These are phyloP conservation scores for Chrysoporthe cubensis DNA, from an alignment of 2,329 filamentous ascomycete genomes.

Conservation along the genomic window DNA sequence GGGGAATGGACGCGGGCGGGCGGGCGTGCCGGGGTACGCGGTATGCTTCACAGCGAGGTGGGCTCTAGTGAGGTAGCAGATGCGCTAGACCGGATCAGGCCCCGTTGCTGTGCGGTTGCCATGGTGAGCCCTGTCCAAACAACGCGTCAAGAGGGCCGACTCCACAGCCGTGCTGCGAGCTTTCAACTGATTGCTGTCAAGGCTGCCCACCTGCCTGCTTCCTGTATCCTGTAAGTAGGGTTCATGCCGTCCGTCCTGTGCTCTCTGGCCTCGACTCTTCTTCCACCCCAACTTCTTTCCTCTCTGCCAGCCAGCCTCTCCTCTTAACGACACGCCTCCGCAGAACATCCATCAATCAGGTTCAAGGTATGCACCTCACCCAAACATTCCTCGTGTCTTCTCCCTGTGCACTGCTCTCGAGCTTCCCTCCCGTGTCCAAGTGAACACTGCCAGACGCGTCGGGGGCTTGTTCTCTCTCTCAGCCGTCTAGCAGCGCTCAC, in stretches of 20 bases:
- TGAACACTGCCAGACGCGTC: not conserved
- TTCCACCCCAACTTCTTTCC: conserved; percentile 3
- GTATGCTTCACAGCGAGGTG: not conserved
- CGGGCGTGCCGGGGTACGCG: conserved; percentile 12
- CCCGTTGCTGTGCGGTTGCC: conserved; percentile 22
- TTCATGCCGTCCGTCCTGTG: not conserved
- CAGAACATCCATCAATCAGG: not conserved
- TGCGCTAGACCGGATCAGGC: not conserved
- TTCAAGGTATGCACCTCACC: not conserved
- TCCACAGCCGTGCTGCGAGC: conserved; percentile 5
- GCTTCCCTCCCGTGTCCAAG: not conserved
- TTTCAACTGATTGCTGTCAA: conserved; percentile 7
- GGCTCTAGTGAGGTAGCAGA: not conserved
- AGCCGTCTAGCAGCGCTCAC: not conserved
- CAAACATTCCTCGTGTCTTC: conserved; percentile 2
- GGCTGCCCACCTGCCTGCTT: not conserved
- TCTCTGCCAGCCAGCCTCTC: not conserved
- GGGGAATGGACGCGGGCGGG: not conserved
- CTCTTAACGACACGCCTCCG: not conserved
- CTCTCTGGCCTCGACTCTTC: not conserved
- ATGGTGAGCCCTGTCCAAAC: conserved; percentile 10
- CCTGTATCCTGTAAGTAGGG: not conserved
- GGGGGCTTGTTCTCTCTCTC: too few species aligned
- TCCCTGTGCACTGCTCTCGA: not conserved
- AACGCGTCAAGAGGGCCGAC: conserved; percentile 8